phyloP scores from a whole-genome alignment of 2,329 filamentous ascomycete genomes.

The Thielaviopsis populi region DNA sequence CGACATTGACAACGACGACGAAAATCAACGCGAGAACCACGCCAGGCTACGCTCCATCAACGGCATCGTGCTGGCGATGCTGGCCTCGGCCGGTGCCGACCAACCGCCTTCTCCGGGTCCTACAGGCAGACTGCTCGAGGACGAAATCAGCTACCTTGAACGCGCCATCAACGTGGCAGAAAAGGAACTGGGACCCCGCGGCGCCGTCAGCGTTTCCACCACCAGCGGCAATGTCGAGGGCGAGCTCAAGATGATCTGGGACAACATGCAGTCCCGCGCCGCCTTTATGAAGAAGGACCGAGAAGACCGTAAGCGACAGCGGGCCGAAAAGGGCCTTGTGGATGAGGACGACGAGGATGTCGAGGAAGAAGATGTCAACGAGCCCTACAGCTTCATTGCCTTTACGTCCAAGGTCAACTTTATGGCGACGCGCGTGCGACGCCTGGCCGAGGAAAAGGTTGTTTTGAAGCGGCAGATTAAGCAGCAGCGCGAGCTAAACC shows the following conservation, averaged over 20 bases:
- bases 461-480: slow-evolving; percentile 86
- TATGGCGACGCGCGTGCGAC: slow-evolving; percentile 61
- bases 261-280: slow-evolving; percentile 37
- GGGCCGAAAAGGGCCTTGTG: slow-evolving; percentile 40
- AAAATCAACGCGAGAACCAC: slow-evolving; percentile 29
- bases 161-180: slow-evolving; percentile 26
- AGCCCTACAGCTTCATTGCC: slow-evolving; percentile 55
- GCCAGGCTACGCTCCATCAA: slow-evolving; percentile 48
- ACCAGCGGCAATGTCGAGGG: slow-evolving; percentile 42
- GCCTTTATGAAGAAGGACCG: slow-evolving; percentile 40
- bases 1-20: not conserved
- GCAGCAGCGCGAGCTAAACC: slow-evolving; percentile 86
- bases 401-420: slow-evolving; percentile 69
- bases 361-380: slow-evolving; percentile 44
- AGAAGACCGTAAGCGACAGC: slow-evolving; percentile 36
- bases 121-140: slow-evolving; percentile 42
- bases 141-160: slow-evolving; percentile 55
- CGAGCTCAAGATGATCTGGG: slow-evolving; percentile 41
- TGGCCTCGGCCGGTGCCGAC: slow-evolving; percentile 33
- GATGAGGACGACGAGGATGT: slow-evolving; percentile 48
- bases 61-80: slow-evolving; percentile 44
- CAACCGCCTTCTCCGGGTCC: slow-evolving; percentile 44
- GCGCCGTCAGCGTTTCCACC: slow-evolving; percentile 17
- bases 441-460: slow-evolving; percentile 71
- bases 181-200: slow-evolving; percentile 14